Percentiles rank a stretch among this genome's conserved stretches.
phyloP scores from a whole-genome alignment of 371 early-diverging fungal genomes.

The Actinomortierella ambigua region DNA sequence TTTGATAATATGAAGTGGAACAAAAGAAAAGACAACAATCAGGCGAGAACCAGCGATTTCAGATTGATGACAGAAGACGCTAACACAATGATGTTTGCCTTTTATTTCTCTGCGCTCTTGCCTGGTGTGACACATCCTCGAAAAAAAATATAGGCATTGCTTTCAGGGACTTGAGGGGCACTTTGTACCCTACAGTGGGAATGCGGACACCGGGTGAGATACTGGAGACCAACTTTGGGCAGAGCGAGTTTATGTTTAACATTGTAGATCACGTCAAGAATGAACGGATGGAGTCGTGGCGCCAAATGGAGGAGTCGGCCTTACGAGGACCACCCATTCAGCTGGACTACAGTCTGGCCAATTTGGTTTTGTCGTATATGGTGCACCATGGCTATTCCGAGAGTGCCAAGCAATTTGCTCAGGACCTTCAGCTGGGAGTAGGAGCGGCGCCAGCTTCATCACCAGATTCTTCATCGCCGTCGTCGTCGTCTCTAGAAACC shows the following conservation, averaged over 20 bases:
- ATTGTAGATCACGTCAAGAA: conserved; percentile 75
- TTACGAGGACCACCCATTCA: not conserved
- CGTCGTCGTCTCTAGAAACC: too few relatives aligned
- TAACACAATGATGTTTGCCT: not conserved
- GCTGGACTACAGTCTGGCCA: conserved; percentile 45
- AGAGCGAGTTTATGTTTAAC: conserved; percentile 81
- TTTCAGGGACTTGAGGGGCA: conserved; percentile 52
- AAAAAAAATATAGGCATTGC: conserved; percentile 61
- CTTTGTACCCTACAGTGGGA: conserved; percentile 88
- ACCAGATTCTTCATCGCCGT: too few relatives aligned
- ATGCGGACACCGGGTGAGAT: conserved; percentile 88
- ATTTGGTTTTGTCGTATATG: conserved; percentile 75
- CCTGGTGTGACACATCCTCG: too few relatives aligned
- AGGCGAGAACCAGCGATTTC: too few relatives aligned
- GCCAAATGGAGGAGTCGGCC: too few relatives aligned
- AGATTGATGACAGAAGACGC: not conserved
- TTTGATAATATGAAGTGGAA: not conserved
- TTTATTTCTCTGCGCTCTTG: not conserved
- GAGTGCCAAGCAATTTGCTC: conserved; percentile 69
- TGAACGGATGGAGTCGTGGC: too few relatives aligned
- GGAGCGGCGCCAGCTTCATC: not conserved
- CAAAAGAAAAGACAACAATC: too few relatives aligned
- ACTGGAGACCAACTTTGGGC: conserved; percentile 92
- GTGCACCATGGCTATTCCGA: conserved; percentile 77
- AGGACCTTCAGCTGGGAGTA: conserved; percentile 35